Base-by-base conservation (phyloP, 441 rosid species). In the Capsella rubella region DNA sequence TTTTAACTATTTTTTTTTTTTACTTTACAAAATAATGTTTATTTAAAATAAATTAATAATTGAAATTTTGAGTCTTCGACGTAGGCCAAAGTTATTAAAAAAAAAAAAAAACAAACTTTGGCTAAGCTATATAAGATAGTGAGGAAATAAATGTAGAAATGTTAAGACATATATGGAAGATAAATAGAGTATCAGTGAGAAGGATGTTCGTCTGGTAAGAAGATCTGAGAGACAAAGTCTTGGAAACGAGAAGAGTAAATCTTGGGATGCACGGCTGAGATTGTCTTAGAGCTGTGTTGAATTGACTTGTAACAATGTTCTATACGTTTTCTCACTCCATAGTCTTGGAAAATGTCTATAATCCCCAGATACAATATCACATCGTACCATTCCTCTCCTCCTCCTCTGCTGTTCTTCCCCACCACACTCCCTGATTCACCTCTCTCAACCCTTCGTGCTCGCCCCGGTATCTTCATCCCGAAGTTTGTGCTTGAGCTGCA, bases 231-330 rank as follows among this genome's bases (percentile, higher is more conserved):
- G 29, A 79, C 74, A 1, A 84, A 88, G 13, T 82, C 82, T 68
- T 77, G 87, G 40, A 85, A 86, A 2, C 89, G 86, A 50, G 84
- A 74, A 59, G 89, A 86, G 75, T 83, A 90, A 12, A 72, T 67
- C 68, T 67, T 81, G 3, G 93, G 88, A 57, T 82, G 84, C 10
- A 85, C 82, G 5, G 96, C 85, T 42, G 91, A 76, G 43, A 90
- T 87, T 21, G 82, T 80, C 78, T 74, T 82, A 9, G 88, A 71
- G 63, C 79, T 83, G 25, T 75, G 81, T 46, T 85, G 87, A 53
- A 85, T 40, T 40, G 91, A 84, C 73, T 88, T 88, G 86, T 78
- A 84, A 55, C 80, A 71, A 62, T 83, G 93, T 74, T 86, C 89
- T 45, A 88, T 7, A n/a, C 81, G 79, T 82, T 90, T 88, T 10